These are phyloP conservation scores for Niebla homalea DNA, from an alignment of 495 filamentous ascomycete species.

Conservation along the genomic window DNA sequence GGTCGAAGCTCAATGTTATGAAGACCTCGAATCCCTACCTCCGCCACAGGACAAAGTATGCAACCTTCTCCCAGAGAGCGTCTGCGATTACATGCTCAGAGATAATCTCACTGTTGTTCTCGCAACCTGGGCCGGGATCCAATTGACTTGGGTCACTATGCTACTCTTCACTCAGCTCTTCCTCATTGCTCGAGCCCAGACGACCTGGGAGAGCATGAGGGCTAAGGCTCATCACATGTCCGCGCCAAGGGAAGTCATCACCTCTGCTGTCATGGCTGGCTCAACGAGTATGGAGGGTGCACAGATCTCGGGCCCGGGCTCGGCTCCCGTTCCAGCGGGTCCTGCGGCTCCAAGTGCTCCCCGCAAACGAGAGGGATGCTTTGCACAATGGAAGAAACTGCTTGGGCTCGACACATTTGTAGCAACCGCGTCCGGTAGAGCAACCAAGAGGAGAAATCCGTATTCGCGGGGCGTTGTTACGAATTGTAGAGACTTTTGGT, in stretches of 20 bases:
- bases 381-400: conserved; percentile 67
- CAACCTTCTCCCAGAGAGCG: conserved; percentile 55
- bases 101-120: conserved; percentile 77
- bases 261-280: conserved; percentile 65
- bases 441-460: conserved; percentile 54
- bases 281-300: conserved; percentile 53
- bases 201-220: conserved; percentile 90
- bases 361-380: conserved; percentile 44
- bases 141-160: conserved; percentile 92
- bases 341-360: conserved; percentile 26
- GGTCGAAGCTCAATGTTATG: conserved; percentile 1
- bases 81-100: conserved; percentile 61
- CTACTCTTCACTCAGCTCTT: conserved; percentile 82
- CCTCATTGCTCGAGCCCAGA: conserved; percentile 81
- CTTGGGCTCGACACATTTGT: conserved; percentile 88
- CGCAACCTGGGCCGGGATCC: conserved; percentile 61
- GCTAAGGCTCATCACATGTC: conserved; percentile 43
- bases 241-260: conserved; percentile 50
- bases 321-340: conserved; percentile 33
- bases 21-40: conserved; percentile 36
- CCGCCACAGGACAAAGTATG: conserved; percentile 41
- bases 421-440: conserved; percentile 57
- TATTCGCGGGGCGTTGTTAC: conserved; percentile 68
- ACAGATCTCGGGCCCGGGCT: conserved; percentile 46
- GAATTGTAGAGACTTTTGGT: conserved; percentile 96